Percentiles rank a stretch among this genome's conserved stretches.
phyloP scores from a whole-genome alignment of 495 filamentous ascomycete genomes.

The Aspergillus saccharolyticus region DNA sequence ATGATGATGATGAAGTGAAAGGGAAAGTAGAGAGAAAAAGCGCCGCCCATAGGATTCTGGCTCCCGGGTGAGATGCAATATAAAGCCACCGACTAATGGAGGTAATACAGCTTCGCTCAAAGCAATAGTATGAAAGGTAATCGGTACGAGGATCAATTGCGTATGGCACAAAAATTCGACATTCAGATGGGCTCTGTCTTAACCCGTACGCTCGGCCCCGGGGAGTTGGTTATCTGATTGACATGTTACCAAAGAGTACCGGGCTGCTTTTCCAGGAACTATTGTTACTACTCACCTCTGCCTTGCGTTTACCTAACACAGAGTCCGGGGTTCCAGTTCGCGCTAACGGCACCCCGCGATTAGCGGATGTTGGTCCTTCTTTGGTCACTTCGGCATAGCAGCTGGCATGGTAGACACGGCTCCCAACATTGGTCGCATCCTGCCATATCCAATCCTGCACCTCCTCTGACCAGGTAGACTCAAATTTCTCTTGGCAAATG shows the following conservation, averaged over 20 bases:
- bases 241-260: slow-evolving; percentile 13
- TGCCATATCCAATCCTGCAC: slow-evolving; percentile 96
- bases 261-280: not conserved
- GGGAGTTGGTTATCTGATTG: slow-evolving; percentile 31
- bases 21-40: not conserved
- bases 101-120: slow-evolving; percentile 11
- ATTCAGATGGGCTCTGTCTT: slow-evolving; percentile 36
- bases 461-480: slow-evolving; percentile 82
- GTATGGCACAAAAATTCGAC: not conserved
- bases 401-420: slow-evolving; percentile 79
- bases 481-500: slow-evolving; percentile 93
- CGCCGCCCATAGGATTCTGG: not conserved
- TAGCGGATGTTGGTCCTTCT: slow-evolving; percentile 41
- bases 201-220: slow-evolving; percentile 35
- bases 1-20: too few species aligned
- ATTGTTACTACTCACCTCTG: slow-evolving; percentile 52
- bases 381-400: slow-evolving; percentile 82
- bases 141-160: not conserved
- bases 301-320: slow-evolving; percentile 72
- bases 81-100: slow-evolving; percentile 18
- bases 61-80: not conserved
- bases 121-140: slow-evolving; percentile 3
- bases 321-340: slow-evolving; percentile 57
- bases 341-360: slow-evolving; percentile 36
- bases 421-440: slow-evolving; percentile 76